Base-by-base conservation (phyloP, 768 basidiomycete species). In the Calocybe gangraenosa region DNA sequence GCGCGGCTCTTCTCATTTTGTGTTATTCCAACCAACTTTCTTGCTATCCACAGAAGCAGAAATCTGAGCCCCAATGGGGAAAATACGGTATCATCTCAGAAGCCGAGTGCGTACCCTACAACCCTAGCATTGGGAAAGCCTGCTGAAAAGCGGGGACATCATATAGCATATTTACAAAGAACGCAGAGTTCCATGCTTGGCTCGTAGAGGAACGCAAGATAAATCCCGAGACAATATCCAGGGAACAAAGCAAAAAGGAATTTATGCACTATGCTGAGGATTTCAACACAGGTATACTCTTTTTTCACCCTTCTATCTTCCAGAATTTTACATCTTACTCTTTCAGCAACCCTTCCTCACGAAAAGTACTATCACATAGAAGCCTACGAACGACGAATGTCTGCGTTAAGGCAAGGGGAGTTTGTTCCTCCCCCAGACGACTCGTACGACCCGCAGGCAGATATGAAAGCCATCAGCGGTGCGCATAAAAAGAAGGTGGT, bases 311-410 rank as follows among this genome's bases (percentile, higher is more conserved):
- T 15, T 45, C 18, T 14, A 5, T 44, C 7, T 17, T 25, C 28
- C 33, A 22, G 6, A 25, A 40, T 15, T 28, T n/a, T n/a, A n/a
- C 36, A 42, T 37, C 37, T 31, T 31, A 34, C 31, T 37, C 25
- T 7, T 42, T 15, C 46, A 92, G 92, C 92, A 11, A 96, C 93
- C 2, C 73, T 96, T 2, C 90, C 93, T 8, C 87, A 95, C 57
- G 92, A 94, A 62, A 96, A 96, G 62, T 96, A 93, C 64, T 95
- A 95, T 63, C 79, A 93, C 58, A 91, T 94, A 78, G 82, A 81
- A 44, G 75, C 79, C 4, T 92, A 92, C 60, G 90, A 93, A 49
- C 71, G 71, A 17, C 83, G 90, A 37, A 95, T 95, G 93, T 64
- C 78, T 30, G 81, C 89, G 17, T 67, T 95, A 39, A 81, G 92